Evolutionary conservation across 768 basidiomycete species (phyloP), one percentile per base, ranked within the genome.

Genomic region (Cystoderma amianthinum): DNA sequence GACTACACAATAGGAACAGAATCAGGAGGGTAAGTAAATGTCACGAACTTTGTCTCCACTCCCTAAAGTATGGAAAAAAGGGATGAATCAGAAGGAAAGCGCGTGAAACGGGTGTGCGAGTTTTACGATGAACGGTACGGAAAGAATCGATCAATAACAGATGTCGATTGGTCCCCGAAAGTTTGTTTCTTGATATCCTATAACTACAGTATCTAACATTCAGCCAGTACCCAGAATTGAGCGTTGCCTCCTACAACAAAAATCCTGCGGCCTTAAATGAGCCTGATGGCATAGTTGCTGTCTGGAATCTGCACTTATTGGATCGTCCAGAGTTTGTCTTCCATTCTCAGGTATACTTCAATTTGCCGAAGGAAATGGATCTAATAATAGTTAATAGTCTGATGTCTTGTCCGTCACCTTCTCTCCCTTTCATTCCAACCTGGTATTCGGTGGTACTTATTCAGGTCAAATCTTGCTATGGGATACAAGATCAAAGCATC

Each of bases 321-420:
- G 96, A 97, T 57, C 78, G 95, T 47, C 94, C 96, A 19, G 96
- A 99, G 58, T 99, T 97, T 48, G 78, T 98, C 41, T 98, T 99
- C 64, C 96, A 99, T 58, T 93, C 96, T 2, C 96, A 96, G 70
- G 95, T 96, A 44, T 37, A 80, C 63, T 21, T 17, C n/a, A 41
- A 16, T 7, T 30, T 40, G 38, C 33, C 36, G 6, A 38, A 25
- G 32, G 42, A 19, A 22, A 32, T 13, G 36, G 16, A 41, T 48
- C 45, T 46, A 32, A 59, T 32, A n/a, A 24, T 40, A 40, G 40
- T 43, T 37, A 36, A 4, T 59, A 97, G 96, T 97, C 96, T 36
- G 96, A 99, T 55, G 93, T 98, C 24, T 79, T 99, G 15, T 96
- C 95, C 0, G 90, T 98, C 5, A 83, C 85, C 5, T 98, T 98